Evolutionary conservation across 2,329 filamentous ascomycete genomes (phyloP), one percentile per base, ranked within the genome.

Genomic region (Pseudocercospora eumusae): DNA sequence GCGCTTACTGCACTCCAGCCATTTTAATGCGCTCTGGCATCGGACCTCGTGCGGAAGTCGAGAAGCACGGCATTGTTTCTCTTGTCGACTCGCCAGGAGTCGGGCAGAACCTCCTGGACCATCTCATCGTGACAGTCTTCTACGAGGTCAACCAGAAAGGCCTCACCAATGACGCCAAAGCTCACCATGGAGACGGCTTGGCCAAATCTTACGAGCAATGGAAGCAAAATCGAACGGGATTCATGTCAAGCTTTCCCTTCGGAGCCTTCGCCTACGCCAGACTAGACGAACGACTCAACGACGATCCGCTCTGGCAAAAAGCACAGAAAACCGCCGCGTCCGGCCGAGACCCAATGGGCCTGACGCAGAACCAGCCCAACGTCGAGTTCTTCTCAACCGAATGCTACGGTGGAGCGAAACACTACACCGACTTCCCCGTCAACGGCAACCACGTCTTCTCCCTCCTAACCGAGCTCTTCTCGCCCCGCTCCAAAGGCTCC

Each of bases 271-370:
- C 81, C 6, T 88, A 80, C 66, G 82, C 85, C 6, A 80, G 86
- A 15, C 76, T 88, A 0, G 85, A 88, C 62, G 80, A 85, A 7
- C 82, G 85, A 4, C 78, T 88, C 0, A 74, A 79, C 52, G 60
- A 66, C 13, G 74, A 78, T 49, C 76, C 84, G 66, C 81, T 82
- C 0, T 76, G 79, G 2, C 66, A 84, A 4, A 87, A 85, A 85
- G 77, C 77, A 2, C 81, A 84, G 0, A 73, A 77, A 0, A 2
- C 44, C 23, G 5, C 55, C n/a, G 55, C 75, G 31, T 71, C 77
- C 23, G 83, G 82, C 3, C 82, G 85, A 3, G 86, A 88, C 66
- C 84, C 86, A 0, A 88, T 88, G 86, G 84, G 83, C 15, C 75
- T 88, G 13, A 81, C 81, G 0, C 73, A 77, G 0, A 72, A 73